These are phyloP conservation scores for Spencermartinsiella ligniputridi DNA, from an alignment of 1,139 yeast genomes.

Conservation along the genomic window DNA sequence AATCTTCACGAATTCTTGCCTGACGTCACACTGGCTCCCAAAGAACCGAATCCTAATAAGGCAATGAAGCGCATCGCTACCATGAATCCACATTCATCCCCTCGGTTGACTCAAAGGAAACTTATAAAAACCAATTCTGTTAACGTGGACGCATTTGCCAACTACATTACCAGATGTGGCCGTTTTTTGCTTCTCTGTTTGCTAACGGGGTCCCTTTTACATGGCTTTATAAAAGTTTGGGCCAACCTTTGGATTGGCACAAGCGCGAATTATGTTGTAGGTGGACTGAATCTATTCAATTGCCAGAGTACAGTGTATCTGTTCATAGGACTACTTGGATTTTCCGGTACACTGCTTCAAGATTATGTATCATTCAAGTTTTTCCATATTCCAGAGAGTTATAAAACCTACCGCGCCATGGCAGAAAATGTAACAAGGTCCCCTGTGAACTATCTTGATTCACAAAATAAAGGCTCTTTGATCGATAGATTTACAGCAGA, in stretches of 20 bases:
- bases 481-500: slow-evolving; percentile 71
- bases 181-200: neutral
- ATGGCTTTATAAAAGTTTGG: neutral
- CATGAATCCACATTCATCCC: neutral
- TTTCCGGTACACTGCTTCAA: neutral
- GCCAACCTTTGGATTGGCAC: neutral
- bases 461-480: slow-evolving; percentile 65
- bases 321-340: neutral
- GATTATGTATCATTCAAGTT: neutral
- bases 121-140: neutral
- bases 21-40: neutral
- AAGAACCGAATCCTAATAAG: neutral
- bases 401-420: slow-evolving; percentile 54
- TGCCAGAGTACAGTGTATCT: neutral
- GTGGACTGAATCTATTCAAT: neutral
- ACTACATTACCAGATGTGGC: neutral
- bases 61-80: neutral
- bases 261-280: neutral
- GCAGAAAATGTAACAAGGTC: slow-evolving; percentile 69
- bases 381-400: neutral
- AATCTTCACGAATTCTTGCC: neutral
- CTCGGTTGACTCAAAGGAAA: neutral
- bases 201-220: neutral
- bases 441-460: slow-evolving; percentile 64
- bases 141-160: neutral